phyloP scores from a whole-genome alignment of 2,329 filamentous ascomycete genomes.

The Penicillium sp. region DNA sequence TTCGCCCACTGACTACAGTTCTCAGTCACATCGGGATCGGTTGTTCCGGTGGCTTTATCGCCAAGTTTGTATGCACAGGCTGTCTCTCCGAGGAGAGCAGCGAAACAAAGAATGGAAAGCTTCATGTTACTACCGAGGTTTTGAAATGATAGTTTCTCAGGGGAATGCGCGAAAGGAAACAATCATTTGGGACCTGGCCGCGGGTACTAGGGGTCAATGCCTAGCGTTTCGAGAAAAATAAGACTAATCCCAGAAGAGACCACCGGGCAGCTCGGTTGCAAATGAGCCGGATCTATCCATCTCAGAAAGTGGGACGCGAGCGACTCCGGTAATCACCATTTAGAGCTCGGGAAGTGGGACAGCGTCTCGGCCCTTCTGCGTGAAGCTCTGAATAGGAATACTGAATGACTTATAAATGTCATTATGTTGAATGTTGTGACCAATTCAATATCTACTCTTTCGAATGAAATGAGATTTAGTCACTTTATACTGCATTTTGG shows the following conservation, averaged over 20 bases:
- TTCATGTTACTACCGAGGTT: not conserved
- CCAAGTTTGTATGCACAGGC: not conserved
- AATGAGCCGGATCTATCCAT: not conserved
- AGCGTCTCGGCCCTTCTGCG: not conserved
- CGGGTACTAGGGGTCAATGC: not conserved
- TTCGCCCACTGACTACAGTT: not conserved
- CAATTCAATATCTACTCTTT: not conserved
- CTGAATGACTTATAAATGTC: not conserved
- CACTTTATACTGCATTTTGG: not conserved
- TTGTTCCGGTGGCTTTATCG: not conserved
- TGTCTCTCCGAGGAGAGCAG: not conserved
- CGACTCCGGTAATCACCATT: not conserved
- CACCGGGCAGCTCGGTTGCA: not conserved
- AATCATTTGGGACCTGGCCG: not conserved
- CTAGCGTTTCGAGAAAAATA: not conserved
- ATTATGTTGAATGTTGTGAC: not conserved
- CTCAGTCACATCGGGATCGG: not conserved
- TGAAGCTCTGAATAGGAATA: not conserved
- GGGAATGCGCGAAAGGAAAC: not conserved
- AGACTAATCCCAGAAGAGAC: not conserved
- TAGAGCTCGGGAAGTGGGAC: not conserved
- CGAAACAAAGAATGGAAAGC: not conserved
- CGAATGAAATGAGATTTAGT: not conserved
- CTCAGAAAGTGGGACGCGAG: not conserved
- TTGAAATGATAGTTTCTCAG: not conserved